phyloP scores from a whole-genome alignment of 2,329 filamentous ascomycete genomes.

The Phialocephala subalpina region DNA sequence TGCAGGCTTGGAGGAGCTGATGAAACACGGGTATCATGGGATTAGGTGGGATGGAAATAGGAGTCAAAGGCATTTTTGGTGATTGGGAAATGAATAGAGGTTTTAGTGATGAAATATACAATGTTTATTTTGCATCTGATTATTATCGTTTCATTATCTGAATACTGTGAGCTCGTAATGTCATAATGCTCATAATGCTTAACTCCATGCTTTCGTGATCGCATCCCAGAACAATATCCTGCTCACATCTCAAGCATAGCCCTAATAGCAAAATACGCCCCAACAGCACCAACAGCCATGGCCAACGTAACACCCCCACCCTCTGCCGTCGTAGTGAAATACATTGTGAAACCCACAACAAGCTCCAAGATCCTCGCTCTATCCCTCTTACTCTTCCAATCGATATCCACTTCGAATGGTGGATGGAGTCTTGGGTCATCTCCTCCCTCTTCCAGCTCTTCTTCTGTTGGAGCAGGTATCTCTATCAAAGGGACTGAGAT shows the following conservation, averaged over 20 bases:
- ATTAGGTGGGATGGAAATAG: background rate
- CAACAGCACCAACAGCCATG: conserved; percentile 39
- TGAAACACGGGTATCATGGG: background rate
- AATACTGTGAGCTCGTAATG: background rate
- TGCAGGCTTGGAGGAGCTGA: conserved; percentile 79
- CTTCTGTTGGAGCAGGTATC: conserved; percentile 46
- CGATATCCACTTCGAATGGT: conserved; percentile 64
- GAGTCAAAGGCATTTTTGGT: background rate
- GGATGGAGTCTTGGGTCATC: conserved; percentile 51
- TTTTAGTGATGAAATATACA: background rate
- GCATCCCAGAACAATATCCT: background rate
- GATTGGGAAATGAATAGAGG: background rate
- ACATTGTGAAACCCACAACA: conserved; percentile 63
- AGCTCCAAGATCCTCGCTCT: conserved; percentile 65
- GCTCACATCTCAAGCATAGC: conserved; percentile 34
- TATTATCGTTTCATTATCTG: background rate
- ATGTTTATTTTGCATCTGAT: background rate
- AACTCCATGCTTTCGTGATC: background rate
- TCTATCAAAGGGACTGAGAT: conserved; percentile 67
- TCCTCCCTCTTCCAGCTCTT: conserved; percentile 40
- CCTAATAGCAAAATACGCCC: conserved; percentile 41
- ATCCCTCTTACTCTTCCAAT: conserved; percentile 62
- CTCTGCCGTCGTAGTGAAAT: conserved; percentile 44
- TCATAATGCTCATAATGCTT: background rate
- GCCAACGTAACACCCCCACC: conserved; percentile 42